phyloP scores from a whole-genome alignment of 2,329 filamentous ascomycete species.

The Zymoseptoria brevis region DNA sequence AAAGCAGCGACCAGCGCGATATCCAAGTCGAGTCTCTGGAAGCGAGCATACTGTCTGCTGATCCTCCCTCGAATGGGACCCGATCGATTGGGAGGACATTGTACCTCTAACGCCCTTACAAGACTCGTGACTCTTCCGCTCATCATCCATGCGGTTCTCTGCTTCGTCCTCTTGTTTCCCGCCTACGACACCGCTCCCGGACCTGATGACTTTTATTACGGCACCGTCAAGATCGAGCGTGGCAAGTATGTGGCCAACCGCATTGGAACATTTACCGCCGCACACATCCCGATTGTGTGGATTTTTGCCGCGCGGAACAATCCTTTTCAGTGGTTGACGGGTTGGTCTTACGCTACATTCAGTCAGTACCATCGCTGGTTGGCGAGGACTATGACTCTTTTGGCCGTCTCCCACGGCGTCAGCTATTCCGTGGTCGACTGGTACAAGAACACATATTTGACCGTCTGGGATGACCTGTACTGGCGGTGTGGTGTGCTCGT shows the following conservation, averaged over 20 bases:
- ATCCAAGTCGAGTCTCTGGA: constrained; percentile 25
- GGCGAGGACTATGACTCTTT: constrained; percentile 54
- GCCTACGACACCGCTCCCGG: constrained; percentile 38
- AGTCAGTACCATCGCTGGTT: constrained; percentile 61
- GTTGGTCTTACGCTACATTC: constrained; percentile 58
- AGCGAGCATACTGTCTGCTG: constrained; percentile 36
- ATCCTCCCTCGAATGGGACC: constrained; percentile 35
- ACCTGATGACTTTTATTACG: constrained; percentile 41
- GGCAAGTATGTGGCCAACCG: constrained; percentile 54
- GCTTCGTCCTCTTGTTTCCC: constrained; percentile 35
- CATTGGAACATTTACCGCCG: constrained; percentile 55
- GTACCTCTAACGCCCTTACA: constrained; percentile 35
- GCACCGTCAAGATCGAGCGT: constrained; percentile 28
- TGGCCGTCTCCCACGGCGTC: constrained; percentile 55
- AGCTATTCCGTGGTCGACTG: constrained; percentile 37
- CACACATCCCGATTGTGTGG: constrained; percentile 58
- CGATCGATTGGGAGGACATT: constrained; percentile 32
- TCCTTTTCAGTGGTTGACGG: constrained; percentile 56
- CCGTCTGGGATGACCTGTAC: constrained; percentile 36
- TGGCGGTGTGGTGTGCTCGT: constrained; percentile 35
- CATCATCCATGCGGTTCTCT: constrained; percentile 37
- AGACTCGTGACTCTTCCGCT: constrained; percentile 41
- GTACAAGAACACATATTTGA: constrained; percentile 30
- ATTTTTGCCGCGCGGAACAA: constrained; percentile 61
- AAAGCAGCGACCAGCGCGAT: constrained; percentile 5